Evolutionary conservation across 1,284 basidiomycete genomes (phyloP), one percentile per base, ranked within the genome.

Genomic region (Exobasidium cylindrosporum): DNA sequence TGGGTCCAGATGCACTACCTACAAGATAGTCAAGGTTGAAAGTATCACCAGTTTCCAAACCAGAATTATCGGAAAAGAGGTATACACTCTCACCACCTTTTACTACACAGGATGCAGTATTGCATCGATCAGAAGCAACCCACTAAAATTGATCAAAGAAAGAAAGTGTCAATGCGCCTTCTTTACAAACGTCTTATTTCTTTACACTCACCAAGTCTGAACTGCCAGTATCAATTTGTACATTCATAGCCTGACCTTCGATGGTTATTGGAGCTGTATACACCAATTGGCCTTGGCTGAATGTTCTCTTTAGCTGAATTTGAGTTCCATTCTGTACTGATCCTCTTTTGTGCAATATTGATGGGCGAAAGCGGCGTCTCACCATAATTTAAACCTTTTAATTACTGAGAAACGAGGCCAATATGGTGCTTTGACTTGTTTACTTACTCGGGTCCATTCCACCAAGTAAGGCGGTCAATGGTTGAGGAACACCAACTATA

Each of bases 151-250:
- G n/a, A n/a, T n/a, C 4, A 7, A 21, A 4, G 52, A 23, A 28
- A 10, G 24, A 21, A 5, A 31, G 29, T 7, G 10, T 21, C n/a
- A 55, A 6, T 23, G 5, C 53, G 5, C 29, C 6, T 23, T 30
- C 29, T 23, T 7, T 6, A n/a, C n/a, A n/a, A n/a, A n/a, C n/a
- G n/a, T n/a, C n/a, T 53, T 44, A n/a, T n/a, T 10, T 40, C 17
- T 7, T 10, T 58, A 2, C 44, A 58, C 57, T 29, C 58, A 60
- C 58, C 54, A 74, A 61, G 50, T 75, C 73, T 23, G 63, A 61
- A 53, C 66, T 68, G 58, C 72, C 72, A 5, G 73, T 75, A 63
- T 75, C 73, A 57, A 74, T 60, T 61, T 75, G 73, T 3, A 69
- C 60, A 49, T 65, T 64, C 54, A 75, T 3, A 26, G 61, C 58